phyloP scores from a whole-genome alignment of 169 alveolate genomes.

The Cryptosporidium xiaoi region DNA sequence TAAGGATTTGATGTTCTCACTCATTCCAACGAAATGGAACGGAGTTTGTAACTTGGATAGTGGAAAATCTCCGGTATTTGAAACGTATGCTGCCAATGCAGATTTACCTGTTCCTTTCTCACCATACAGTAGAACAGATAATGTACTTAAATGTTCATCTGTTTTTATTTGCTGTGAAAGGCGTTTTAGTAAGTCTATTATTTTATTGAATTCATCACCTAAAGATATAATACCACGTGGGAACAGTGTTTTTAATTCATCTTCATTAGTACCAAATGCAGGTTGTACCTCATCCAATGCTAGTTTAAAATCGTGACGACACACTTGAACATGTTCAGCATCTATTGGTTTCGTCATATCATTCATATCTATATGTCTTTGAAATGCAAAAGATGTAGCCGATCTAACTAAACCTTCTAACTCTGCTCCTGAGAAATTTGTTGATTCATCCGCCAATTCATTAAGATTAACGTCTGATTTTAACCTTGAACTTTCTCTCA shows the following conservation, averaged over 20 bases:
- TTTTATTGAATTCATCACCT: constrained; percentile 28
- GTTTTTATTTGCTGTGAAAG: constrained; percentile 69
- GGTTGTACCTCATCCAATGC: constrained; percentile 97
- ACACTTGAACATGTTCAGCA: constrained; percentile 82
- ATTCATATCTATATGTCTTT: constrained; percentile 84
- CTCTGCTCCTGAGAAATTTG: constrained; percentile 99
- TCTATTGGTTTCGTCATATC: constrained; percentile 82
- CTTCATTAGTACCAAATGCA: constrained; percentile 94
- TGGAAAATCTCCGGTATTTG: constrained; percentile 94
- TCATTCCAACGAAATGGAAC: constrained; percentile 93
- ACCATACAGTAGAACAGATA: constrained; percentile 94
- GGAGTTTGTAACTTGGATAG: constrained; percentile 96
- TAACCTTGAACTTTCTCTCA: constrained; percentile 88
- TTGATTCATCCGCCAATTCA: constrained; percentile 92
- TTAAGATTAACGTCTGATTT: constrained; percentile 89
- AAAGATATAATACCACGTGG: constrained; percentile 76
- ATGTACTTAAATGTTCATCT: constrained; percentile 76
- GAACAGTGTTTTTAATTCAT: constrained; percentile 79
- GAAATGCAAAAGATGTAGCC: constrained; percentile 95
- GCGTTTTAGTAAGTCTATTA: constrained; percentile 26
- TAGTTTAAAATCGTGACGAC: constrained; percentile 90
- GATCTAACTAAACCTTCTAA: constrained; percentile 94
- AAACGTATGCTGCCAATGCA: constrained; percentile 96
- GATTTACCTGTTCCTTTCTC: constrained; percentile 96
- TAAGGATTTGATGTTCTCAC: constrained; percentile 85